Percentiles rank a stretch among this genome's conserved stretches.
These are phyloP conservation scores for Trichoderma cornu-damae DNA, from an alignment of 2,329 filamentous ascomycete species.

Conservation along the genomic window DNA sequence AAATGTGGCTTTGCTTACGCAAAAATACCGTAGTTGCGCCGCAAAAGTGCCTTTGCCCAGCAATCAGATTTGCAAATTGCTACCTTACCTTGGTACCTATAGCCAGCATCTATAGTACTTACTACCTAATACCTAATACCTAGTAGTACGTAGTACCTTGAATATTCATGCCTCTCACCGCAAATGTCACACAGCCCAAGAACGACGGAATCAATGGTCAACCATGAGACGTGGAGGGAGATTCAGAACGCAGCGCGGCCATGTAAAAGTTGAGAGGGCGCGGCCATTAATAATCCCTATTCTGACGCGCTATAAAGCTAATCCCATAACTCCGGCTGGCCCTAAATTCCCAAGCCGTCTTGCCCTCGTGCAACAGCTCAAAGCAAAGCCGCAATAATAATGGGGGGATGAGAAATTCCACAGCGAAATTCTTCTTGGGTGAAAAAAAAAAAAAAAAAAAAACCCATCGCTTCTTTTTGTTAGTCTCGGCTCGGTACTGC, in stretches of 20 bases:
- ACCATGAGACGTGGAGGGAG: too few species aligned
- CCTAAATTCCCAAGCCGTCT: slow-evolving; percentile 1
- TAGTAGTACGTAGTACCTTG: too few species aligned
- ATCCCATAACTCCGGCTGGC: slow-evolving; percentile 7
- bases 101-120: too few species aligned
- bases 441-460: background rate
- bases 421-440: background rate
- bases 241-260: background rate
- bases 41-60: too few species aligned
- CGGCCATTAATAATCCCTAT: slow-evolving; percentile 13
- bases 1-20: too few species aligned
- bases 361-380: background rate
- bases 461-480: slow-evolving; percentile 7
- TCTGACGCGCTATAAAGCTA: slow-evolving; percentile 7
- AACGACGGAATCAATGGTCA: background rate
- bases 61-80: too few species aligned
- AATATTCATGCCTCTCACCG: too few species aligned
- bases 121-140: too few species aligned
- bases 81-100: too few species aligned
- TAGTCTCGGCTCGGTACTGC: background rate
- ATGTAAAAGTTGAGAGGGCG: slow-evolving; percentile 7
- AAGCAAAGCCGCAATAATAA: slow-evolving; percentile 2
- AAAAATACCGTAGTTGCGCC: too few species aligned
- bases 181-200: too few species aligned
- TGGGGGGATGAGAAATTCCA: background rate